Base-by-base conservation (phyloP, 352 stramenopile species). In the Phytophthora lateralis region DNA sequence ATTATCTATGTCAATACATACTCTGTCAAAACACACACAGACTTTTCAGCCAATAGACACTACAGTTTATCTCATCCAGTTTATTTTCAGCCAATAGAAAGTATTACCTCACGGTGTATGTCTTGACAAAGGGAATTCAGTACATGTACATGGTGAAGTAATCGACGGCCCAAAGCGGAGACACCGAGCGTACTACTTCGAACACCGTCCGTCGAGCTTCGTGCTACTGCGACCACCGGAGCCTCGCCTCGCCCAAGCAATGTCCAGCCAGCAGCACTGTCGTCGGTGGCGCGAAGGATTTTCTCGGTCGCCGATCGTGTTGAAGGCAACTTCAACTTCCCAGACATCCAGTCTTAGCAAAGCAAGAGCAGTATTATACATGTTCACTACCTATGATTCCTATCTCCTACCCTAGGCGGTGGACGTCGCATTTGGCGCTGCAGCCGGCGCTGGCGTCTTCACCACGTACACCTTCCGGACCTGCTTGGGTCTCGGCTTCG, bases 381-480 rank as follows among this genome's bases (percentile, higher is more conserved):
- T n/a, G n/a, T n/a, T n/a, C n/a, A n/a, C n/a, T 48, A 43, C 46
- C 51, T 56, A 62, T 32, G 24, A 39, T 29, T 39, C 38, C 57
- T 67, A 46, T 6, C 12, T 43, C 17, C 18, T 54, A 51, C 18
- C 32, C 34, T 43, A 60, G 24, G 66, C 60, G 30, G 49, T 68
- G 32, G 55, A 67, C 20, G 39, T 71, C 39, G 48, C 42, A 18
- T 27, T 56, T 24, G 21, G 21, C 21, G 3, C 21, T 30, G 26
- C 26, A 30, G 26, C 4, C 18, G 63, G 39, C 10, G 62, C 44
- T 15, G 55, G 42, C 27, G 68, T 69, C 64, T 80, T 80, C 26
- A 64, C 64, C 50, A 80, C 68, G 60, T 80, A 80, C 42, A 75
- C 49, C 48, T 75, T 52, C 3, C 67, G 63, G 10, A 37, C 30